Percentiles rank a stretch among this genome's conserved stretches.
phyloP scores from a whole-genome alignment of 495 filamentous ascomycete genomes.

The Letharia lupina region DNA sequence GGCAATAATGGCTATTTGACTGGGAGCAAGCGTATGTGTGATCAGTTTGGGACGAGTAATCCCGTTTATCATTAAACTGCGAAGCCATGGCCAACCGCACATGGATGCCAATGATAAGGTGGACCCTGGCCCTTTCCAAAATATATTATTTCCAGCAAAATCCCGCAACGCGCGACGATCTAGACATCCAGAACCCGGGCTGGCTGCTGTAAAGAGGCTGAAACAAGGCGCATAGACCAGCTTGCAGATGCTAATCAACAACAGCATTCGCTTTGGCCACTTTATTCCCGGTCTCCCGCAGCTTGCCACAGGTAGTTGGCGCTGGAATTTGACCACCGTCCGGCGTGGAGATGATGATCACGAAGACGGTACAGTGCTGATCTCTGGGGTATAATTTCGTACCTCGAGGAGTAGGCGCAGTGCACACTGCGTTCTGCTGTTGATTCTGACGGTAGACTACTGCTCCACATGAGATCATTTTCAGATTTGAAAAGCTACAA shows the following conservation, averaged over 20 bases:
- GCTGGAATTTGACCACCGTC: conserved; percentile 79
- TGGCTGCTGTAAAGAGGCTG: conserved; percentile 47
- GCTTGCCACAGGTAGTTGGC: conserved; percentile 69
- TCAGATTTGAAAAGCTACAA: background rate
- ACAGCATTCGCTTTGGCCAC: conserved; percentile 68
- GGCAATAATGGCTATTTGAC: background rate
- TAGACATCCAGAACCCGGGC: conserved; percentile 70
- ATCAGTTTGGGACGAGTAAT: conserved; percentile 58
- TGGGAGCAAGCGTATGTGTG: conserved; percentile 51
- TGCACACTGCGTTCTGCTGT: background rate
- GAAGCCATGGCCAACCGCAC: conserved; percentile 21
- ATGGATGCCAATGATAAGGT: conserved; percentile 1
- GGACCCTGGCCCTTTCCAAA: background rate
- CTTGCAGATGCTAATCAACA: conserved; percentile 90
- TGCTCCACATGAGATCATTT: background rate
- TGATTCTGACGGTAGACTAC: background rate
- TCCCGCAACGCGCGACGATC: conserved; percentile 69
- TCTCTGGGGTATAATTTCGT: background rate
- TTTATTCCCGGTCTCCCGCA: conserved; percentile 32
- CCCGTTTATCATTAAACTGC: conserved; percentile 72
- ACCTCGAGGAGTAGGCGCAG: background rate
- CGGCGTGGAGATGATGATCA: conserved; percentile 70
- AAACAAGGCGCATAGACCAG: conserved; percentile 78
- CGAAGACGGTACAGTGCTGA: conserved; percentile 39
- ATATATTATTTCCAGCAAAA: conserved; percentile 58